Percentiles rank a stretch among this genome's conserved stretches.
These are phyloP conservation scores for Sugiyamaella smithiae DNA, from an alignment of 805 yeast species.

Conservation along the genomic window DNA sequence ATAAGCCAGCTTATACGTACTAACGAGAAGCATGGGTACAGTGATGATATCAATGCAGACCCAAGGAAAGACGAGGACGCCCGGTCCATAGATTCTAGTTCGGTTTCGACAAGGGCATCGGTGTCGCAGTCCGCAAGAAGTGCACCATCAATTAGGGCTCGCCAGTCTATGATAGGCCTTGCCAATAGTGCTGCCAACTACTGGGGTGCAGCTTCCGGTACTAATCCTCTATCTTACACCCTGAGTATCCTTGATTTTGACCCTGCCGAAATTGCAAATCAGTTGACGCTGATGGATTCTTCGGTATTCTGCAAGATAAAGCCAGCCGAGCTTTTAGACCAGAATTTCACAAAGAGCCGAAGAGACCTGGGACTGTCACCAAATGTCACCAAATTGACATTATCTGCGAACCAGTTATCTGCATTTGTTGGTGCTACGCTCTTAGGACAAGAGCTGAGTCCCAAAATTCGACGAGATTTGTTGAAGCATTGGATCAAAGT, in stretches of 20 bases:
- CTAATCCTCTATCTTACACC: not conserved
- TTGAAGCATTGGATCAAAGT: slow-evolving; percentile 38
- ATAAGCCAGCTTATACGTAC: slow-evolving; percentile 11
- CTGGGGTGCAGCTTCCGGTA: slow-evolving; percentile 5
- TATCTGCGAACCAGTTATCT: slow-evolving; percentile 33
- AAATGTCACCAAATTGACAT: slow-evolving; percentile 31
- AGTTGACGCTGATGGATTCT: slow-evolving; percentile 35
- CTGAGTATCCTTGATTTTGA: slow-evolving; percentile 31
- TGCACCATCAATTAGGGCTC: not conserved
- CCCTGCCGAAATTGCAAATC: slow-evolving; percentile 34
- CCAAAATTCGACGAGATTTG: slow-evolving; percentile 33
- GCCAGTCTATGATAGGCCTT: not conserved
- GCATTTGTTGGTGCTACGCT: slow-evolving; percentile 38
- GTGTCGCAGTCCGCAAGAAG: not conserved
- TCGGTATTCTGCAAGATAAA: slow-evolving; percentile 29
- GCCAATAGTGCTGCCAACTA: slow-evolving; percentile 1
- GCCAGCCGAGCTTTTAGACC: slow-evolving; percentile 35
- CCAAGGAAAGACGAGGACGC: slow-evolving; percentile 10
- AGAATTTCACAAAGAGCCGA: slow-evolving; percentile 33
- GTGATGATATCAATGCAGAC: not conserved
- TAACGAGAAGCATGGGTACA: slow-evolving; percentile 14
- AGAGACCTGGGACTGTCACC: slow-evolving; percentile 33
- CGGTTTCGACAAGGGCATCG: slow-evolving; percentile 18
- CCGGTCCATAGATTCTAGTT: slow-evolving; percentile 12
- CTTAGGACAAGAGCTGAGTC: slow-evolving; percentile 27